phyloP scores from a whole-genome alignment of 225 moss, liverwort and hornwort genomes.

The Takakia lepidozioides region DNA sequence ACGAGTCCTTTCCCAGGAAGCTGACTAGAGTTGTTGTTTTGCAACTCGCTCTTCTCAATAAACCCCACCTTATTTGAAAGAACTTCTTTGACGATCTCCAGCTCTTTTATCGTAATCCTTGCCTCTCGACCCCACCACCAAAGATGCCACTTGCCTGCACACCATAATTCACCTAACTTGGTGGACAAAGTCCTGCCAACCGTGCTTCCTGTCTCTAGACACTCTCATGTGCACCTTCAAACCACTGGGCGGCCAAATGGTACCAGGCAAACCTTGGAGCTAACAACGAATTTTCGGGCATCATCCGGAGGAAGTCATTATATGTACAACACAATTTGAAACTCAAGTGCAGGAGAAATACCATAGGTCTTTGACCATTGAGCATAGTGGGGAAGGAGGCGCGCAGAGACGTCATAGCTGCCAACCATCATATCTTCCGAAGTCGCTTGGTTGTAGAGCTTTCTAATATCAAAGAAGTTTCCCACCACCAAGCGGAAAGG shows the following conservation, averaged over 20 bases:
- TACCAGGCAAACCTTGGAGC: neutral
- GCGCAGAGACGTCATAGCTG: constrained; percentile 10
- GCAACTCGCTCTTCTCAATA: neutral
- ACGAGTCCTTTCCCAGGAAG: constrained; percentile 25
- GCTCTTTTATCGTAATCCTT: constrained; percentile 15
- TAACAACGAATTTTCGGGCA: no score
- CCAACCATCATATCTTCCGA: constrained; percentile 9
- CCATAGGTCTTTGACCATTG: constrained; percentile 21
- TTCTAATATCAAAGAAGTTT: constrained; percentile 14
- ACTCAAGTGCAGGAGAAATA: neutral
- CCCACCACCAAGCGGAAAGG: constrained; percentile 13
- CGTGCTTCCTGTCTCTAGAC: no score
- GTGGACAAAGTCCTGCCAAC: neutral
- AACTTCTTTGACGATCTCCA: constrained; percentile 18
- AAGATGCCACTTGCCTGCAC: constrained; percentile 18
- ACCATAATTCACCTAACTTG: neutral
- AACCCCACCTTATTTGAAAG: constrained; percentile 7
- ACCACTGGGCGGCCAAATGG: no score
- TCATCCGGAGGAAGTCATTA: neutral
- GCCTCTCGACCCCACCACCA: constrained; percentile 24
- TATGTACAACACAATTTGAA: no score
- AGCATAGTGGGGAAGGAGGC: constrained; percentile 5
- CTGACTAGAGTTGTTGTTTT: constrained; percentile 5
- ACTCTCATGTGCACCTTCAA: no score
- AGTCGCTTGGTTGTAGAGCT: constrained; percentile 2